Conservation (phyloP, 2,329 filamentous ascomycete species). For the Claviceps sp. region DNA sequence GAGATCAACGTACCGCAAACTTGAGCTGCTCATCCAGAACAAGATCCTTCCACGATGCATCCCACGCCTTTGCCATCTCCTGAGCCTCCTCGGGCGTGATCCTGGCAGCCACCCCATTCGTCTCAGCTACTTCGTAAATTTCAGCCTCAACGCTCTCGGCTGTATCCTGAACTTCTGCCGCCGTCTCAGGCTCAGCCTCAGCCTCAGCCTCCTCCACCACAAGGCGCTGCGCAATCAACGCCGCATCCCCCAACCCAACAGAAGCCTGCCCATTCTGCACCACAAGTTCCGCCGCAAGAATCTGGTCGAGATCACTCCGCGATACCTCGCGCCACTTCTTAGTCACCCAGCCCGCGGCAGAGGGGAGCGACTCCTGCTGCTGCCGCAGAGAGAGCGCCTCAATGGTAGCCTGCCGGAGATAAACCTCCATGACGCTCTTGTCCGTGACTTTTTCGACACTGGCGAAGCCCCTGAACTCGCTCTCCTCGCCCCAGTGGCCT, state of each 20-base stretch:
- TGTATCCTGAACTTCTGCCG: conserved; percentile 32
- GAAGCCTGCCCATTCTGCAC: conserved; percentile 27
- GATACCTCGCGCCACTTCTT: conserved; percentile 21
- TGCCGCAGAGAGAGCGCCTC: conserved; percentile 33
- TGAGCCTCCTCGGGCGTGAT: conserved; percentile 23
- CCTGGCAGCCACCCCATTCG: not conserved
- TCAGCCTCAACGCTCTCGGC: not conserved
- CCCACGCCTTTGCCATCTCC: conserved; percentile 32
- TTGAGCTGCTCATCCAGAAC: conserved; percentile 48
- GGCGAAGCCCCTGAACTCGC: conserved; percentile 31
- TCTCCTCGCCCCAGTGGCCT: conserved; percentile 37
- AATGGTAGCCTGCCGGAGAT: conserved; percentile 36
- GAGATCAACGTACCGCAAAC: conserved; percentile 51
- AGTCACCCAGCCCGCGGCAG: conserved; percentile 16
- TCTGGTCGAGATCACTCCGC: conserved; percentile 20
- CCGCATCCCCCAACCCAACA: conserved; percentile 22
- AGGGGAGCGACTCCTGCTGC: conserved; percentile 13
- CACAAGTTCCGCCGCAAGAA: conserved; percentile 24
- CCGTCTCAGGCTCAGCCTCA: conserved; percentile 25
- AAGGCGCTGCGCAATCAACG: conserved; percentile 12
- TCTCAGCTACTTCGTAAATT: not conserved
- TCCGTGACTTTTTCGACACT: conserved; percentile 27
- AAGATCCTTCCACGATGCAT: conserved; percentile 43
- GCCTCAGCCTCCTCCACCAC: not conserved
- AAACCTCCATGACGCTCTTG: conserved; percentile 30